Base-by-base conservation (phyloP, 1,284 basidiomycete genomes). In the Meripilus lineatus region DNA sequence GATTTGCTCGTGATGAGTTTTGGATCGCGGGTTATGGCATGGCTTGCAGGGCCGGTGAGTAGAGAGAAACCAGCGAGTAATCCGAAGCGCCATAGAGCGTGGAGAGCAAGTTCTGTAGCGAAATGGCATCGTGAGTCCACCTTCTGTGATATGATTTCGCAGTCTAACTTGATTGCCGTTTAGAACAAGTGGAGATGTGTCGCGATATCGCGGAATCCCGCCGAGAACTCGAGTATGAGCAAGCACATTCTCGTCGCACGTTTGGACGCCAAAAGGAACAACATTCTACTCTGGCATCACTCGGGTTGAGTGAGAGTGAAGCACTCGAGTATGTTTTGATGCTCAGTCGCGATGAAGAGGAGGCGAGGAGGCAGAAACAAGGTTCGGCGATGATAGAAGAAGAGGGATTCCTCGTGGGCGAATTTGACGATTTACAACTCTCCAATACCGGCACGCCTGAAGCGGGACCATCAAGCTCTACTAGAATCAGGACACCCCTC, bases 271-370 rank as follows among this genome's bases (percentile, higher is more conserved):
- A 76, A 50, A 67, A 69, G 25, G 82, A 78, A 48, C 84, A 89
- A 50, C 65, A 65, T 13, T 68, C 68, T 2, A 72, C 72, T 7
- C 61, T 88, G 17, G 70, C 77, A 18, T 66, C 67, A n/a, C 70
- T 93, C 8, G 89, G 88, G 1, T 65, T 93, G 36, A 81, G 73
- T 50, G 90, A 93, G 56, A 65, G 68, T 5, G 89, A 90, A 56
- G 88, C 86, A 1, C 67, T 93, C 17, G 85, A 89, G 53, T 93
- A 93, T 56, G 75, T 83, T 0, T 61, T 93, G 42, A 91, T 93
- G 88, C 74, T 93, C 46, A 90, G 86, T 50, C 78, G 85, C 4
- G 90, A 93, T 28, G 86, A 92, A 57, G 79, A 79, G 20, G 68
- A 71, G 45, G 6, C 15, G 3, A 58, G 50, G 3, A 56, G 53